A percentile compares a stretch with the other conserved stretches of the same genome.
These are phyloP conservation scores for Cryphonectria naterciae DNA, from an alignment of 2,329 filamentous ascomycete species.

Conservation along the genomic window DNA sequence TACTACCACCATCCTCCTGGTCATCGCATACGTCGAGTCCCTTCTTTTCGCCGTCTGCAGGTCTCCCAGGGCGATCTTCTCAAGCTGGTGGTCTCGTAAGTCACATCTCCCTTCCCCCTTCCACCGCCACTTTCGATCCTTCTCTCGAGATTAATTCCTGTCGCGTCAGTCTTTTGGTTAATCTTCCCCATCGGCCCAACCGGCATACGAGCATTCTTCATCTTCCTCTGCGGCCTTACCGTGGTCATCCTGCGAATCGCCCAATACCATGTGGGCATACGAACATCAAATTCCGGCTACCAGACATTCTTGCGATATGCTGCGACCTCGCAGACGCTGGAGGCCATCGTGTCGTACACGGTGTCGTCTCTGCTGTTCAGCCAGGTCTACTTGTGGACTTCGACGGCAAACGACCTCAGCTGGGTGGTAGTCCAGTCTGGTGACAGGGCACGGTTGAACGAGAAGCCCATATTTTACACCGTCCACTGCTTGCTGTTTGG, in stretches of 20 bases:
- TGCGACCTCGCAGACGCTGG: constrained; percentile 62
- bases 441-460: constrained; percentile 80
- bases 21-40: constrained; percentile 74
- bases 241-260: constrained; percentile 86
- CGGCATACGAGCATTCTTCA: constrained; percentile 72
- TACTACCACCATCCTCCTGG: constrained; percentile 70
- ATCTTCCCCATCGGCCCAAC: constrained; percentile 82
- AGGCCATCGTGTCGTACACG: constrained; percentile 76
- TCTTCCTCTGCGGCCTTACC: constrained; percentile 76
- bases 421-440: constrained; percentile 75
- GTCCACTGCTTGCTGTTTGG: constrained; percentile 72
- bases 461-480: constrained; percentile 81
- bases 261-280: constrained; percentile 75
- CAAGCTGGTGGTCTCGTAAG: constrained; percentile 69
- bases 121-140: background rate
- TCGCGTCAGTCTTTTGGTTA: constrained; percentile 71
- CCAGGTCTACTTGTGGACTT: constrained; percentile 78
- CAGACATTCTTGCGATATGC: constrained; percentile 65
- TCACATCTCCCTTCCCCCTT: constrained; percentile 29
- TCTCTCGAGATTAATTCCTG: constrained; percentile 1
- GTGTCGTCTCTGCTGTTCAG: constrained; percentile 80
- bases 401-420: constrained; percentile 57
- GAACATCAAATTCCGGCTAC: constrained; percentile 71
- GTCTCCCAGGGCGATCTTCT: constrained; percentile 44
- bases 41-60: constrained; percentile 70